Evolutionary conservation across 2,329 filamentous ascomycete species (phyloP).

Genomic region (Trichophyton schoenleinii): DNA sequence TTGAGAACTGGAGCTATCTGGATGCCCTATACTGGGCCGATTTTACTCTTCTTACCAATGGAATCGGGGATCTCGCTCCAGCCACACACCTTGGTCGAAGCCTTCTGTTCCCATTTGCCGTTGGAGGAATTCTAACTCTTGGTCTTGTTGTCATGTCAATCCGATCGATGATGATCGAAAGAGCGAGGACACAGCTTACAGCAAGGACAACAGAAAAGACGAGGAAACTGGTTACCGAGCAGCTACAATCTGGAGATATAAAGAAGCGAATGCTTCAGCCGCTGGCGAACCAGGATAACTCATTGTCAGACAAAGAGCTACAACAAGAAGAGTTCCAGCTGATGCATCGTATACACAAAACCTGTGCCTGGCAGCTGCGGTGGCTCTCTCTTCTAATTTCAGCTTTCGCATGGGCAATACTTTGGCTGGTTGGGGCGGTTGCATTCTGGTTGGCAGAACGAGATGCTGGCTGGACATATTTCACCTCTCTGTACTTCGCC

Average conservation of each 20-base stretch:
- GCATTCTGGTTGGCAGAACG: constrained; percentile 27
- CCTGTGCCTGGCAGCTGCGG: constrained; percentile 29
- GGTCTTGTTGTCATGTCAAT: constrained; percentile 26
- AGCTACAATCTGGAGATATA: constrained; percentile 13
- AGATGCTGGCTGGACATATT: constrained; percentile 26
- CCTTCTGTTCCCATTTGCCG: constrained; percentile 25
- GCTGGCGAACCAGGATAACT: neutral
- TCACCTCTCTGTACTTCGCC: constrained; percentile 28
- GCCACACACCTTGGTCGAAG: constrained; percentile 23
- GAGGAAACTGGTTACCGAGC: constrained; percentile 20
- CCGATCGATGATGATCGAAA: constrained; percentile 27
- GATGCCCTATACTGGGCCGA: constrained; percentile 27
- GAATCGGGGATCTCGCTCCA: constrained; percentile 23
- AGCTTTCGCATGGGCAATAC: constrained; percentile 25
- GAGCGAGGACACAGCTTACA: constrained; percentile 26
- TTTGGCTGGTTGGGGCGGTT: constrained; percentile 34
- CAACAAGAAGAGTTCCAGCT: constrained; percentile 30
- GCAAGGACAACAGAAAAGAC: constrained; percentile 25
- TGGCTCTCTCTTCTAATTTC: constrained; percentile 32
- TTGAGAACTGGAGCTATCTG: constrained; percentile 26
- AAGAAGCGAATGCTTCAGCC: constrained; percentile 7
- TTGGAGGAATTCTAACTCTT: constrained; percentile 26
- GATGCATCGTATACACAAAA: constrained; percentile 36
- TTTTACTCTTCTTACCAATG: constrained; percentile 26
- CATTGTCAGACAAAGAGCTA: constrained; percentile 17